Evolutionary conservation across 2,329 filamentous ascomycete species (phyloP), one percentile per base, ranked within the genome.

Genomic region (Penicillium digitatum): DNA sequence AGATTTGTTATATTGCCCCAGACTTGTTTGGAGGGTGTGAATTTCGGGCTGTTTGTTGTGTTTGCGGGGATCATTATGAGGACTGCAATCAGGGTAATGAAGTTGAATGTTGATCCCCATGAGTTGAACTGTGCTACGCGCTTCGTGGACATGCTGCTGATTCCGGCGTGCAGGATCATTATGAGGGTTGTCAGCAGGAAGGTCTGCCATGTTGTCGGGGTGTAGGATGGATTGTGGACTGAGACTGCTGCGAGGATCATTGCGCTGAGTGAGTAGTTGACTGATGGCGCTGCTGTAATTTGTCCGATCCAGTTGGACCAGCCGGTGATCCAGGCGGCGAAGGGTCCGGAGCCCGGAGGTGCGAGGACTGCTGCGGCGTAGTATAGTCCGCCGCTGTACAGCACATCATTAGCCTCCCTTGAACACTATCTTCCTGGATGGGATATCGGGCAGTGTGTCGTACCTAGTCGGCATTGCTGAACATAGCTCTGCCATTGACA

Each of bases 331-430:
- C 81, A 88, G 12, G 86, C 81, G 14, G 85, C 86, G 49, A 87
- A 79, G 2, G 86, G 85, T 0, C 86, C 86, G 70, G 80, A 88
- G 39, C 82, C 82, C 1, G 79, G 77, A 6, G 85, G 85, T 26
- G 87, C 87, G 7, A 90, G 78, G 0, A 89, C 87, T 4, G 87
- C 87, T 18, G 86, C 76, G 16, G 87, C 87, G 68, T 90, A 90
- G 71, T 90, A 90, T 14, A 90, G 75, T 26, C 87, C 87, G 52
- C 87, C 87, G 62, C 80, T 76, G 22, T 44, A 32, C 12, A 8
- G 11, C 11, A 47, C 38, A 27, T 52, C 16, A 56, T 52, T 24
- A 57, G 40, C 32, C 5, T 22, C 31, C n/a, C 9, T 11, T 31
- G 6, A 18, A 24, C 22, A 10, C 12, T 42, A n/a, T n/a, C 18